Conservation (phyloP, 2,329 filamentous ascomycete genomes). For the Corniculantispora saksenae region DNA sequence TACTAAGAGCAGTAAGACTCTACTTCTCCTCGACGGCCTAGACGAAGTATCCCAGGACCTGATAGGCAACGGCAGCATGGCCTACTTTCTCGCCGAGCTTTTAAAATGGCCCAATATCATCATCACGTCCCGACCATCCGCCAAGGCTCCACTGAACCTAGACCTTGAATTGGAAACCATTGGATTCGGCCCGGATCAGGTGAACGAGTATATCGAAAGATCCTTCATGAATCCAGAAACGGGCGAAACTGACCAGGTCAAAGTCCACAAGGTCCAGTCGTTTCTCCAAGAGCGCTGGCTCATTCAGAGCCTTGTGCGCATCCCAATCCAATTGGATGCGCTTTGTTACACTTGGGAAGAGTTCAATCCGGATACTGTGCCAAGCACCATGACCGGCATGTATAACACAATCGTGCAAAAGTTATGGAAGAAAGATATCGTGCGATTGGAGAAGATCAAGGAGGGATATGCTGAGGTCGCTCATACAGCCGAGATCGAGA, state of each 20-base stretch:
- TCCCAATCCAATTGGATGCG: conserved; percentile 47
- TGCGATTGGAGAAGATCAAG: conserved; percentile 29
- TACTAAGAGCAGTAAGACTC: conserved; percentile 25
- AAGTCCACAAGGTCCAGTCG: conserved; percentile 7
- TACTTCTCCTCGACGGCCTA: conserved; percentile 46
- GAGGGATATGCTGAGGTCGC: conserved; percentile 4
- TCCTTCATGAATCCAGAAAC: background rate
- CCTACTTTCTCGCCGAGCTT: background rate
- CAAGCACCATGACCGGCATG: conserved; percentile 39
- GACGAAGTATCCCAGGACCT: conserved; percentile 40
- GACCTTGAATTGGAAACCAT: background rate
- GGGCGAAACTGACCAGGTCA: background rate
- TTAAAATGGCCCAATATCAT: background rate
- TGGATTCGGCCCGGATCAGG: background rate
- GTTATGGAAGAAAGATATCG: conserved; percentile 42
- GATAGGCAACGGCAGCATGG: background rate
- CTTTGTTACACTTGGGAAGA: conserved; percentile 34
- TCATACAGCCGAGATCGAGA: background rate
- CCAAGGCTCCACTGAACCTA: background rate
- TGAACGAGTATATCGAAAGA: background rate
- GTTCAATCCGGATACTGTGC: conserved; percentile 13
- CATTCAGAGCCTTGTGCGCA: conserved; percentile 39
- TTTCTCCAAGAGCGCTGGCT: conserved; percentile 36
- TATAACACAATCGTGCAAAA: conserved; percentile 35
- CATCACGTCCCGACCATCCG: background rate